phyloP scores from a whole-genome alignment of 257 asterid species.

The Solanum medicagineum region DNA sequence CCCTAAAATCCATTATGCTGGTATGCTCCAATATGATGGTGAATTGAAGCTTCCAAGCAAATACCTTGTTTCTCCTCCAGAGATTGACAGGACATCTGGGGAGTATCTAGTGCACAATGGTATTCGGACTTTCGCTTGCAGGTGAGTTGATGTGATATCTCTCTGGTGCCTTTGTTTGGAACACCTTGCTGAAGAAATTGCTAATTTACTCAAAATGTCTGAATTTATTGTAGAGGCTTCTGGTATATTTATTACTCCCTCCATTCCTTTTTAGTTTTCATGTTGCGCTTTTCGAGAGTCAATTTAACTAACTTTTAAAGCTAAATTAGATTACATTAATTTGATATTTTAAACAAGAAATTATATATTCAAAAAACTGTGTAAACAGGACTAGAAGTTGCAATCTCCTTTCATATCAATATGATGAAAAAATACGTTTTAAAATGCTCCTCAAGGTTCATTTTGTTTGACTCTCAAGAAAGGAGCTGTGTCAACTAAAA shows the following conservation, averaged over 20 bases:
- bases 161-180: background rate
- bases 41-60: constrained; percentile 84
- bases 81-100: constrained; percentile 94
- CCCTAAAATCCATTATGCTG: constrained; percentile 83
- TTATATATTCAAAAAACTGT: too few relatives aligned
- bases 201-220: background rate
- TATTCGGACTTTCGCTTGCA: constrained; percentile 84
- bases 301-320: too few relatives aligned
- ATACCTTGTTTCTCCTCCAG: constrained; percentile 94
- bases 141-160: constrained; percentile 26
- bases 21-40: constrained; percentile 98
- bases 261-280: too few relatives aligned
- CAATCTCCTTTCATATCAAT: too few relatives aligned
- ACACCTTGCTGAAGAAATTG: background rate
- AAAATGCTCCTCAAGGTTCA: too few relatives aligned
- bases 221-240: background rate
- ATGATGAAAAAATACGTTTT: too few relatives aligned
- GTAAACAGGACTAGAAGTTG: too few relatives aligned
- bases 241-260: background rate
- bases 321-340: too few relatives aligned
- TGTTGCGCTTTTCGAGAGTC: too few relatives aligned
- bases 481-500: too few relatives aligned
- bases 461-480: too few relatives aligned
- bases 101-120: constrained; percentile 83
- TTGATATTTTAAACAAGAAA: too few relatives aligned